Conservation (phyloP, 2,329 filamentous ascomycete species). For the Didymella glomerata region DNA sequence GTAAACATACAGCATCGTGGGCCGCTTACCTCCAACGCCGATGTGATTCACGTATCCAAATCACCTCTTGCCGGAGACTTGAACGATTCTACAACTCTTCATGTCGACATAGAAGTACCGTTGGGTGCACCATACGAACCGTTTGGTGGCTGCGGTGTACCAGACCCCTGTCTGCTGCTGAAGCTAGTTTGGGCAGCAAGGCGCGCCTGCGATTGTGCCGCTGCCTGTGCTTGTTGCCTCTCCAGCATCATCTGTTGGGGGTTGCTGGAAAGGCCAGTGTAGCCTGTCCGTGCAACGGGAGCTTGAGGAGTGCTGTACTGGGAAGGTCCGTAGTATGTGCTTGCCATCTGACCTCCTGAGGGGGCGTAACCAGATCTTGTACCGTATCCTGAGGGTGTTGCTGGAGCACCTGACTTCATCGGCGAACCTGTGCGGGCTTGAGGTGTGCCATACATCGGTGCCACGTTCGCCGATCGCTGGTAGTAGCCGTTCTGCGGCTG, state of each 20-base stretch:
- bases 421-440: conserved; percentile 49
- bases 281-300: conserved; percentile 35
- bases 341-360: conserved; percentile 43
- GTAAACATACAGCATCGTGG: not conserved
- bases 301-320: conserved; percentile 47
- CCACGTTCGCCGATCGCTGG: conserved; percentile 45
- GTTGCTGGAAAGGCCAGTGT: conserved; percentile 32
- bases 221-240: conserved; percentile 44
- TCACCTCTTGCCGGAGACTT: conserved; percentile 9
- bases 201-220: conserved; percentile 47
- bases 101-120: conserved; percentile 39
- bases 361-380: conserved; percentile 42
- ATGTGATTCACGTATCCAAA: conserved; percentile 29
- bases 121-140: conserved; percentile 38
- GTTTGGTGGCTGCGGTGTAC: conserved; percentile 49
- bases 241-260: conserved; percentile 49
- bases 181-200: conserved; percentile 49
- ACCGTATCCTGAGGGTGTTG: conserved; percentile 37
- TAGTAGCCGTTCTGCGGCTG: conserved; percentile 45
- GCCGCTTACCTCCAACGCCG: conserved; percentile 26
- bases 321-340: conserved; percentile 45
- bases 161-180: conserved; percentile 44
- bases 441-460: conserved; percentile 46
- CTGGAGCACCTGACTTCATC: conserved; percentile 42
- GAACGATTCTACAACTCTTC: conserved; percentile 6